Percentiles rank a stretch among this genome's conserved stretches.
Evolutionary conservation across 345 rosid genomes (phyloP).

Genomic region (Barbarea vulgaris): DNA sequence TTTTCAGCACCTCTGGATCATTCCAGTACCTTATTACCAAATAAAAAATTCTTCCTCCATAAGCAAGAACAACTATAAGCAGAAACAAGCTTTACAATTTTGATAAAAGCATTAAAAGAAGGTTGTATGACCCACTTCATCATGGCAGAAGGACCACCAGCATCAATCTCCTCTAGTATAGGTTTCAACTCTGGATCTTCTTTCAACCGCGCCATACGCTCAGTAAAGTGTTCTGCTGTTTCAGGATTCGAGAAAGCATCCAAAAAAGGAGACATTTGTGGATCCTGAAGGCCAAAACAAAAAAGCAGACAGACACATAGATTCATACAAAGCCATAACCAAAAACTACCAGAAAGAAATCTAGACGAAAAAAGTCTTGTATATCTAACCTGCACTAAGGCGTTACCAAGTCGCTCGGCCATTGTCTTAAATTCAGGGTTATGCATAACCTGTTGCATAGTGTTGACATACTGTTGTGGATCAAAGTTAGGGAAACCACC

Average conservation of each 20-base stretch:
- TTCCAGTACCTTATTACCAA: conserved; percentile 82
- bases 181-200: conserved; percentile 90
- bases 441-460: conserved; percentile 98
- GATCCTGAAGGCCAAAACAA: conserved; percentile 59
- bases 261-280: conserved; percentile 93
- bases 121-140: conserved; percentile 65
- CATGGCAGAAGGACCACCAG: conserved; percentile 93
- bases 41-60: conserved; percentile 16
- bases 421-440: conserved; percentile 92
- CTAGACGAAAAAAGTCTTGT: not conserved
- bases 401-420: conserved; percentile 95
- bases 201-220: conserved; percentile 78
- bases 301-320: not conserved
- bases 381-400: conserved; percentile 73
- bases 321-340: conserved; percentile 12
- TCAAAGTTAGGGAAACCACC: conserved; percentile 70
- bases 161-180: conserved; percentile 87
- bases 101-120: not conserved
- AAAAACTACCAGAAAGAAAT: not conserved
- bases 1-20: conserved; percentile 83
- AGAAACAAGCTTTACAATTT: not conserved
- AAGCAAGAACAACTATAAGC: not conserved
- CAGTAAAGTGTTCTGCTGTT: conserved; percentile 82
- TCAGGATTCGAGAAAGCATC: conserved; percentile 81
- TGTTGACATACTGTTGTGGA: conserved; percentile 68